Evolutionary conservation across 2,329 filamentous ascomycete genomes (phyloP).

Genomic region (Byssothecium circinans): DNA sequence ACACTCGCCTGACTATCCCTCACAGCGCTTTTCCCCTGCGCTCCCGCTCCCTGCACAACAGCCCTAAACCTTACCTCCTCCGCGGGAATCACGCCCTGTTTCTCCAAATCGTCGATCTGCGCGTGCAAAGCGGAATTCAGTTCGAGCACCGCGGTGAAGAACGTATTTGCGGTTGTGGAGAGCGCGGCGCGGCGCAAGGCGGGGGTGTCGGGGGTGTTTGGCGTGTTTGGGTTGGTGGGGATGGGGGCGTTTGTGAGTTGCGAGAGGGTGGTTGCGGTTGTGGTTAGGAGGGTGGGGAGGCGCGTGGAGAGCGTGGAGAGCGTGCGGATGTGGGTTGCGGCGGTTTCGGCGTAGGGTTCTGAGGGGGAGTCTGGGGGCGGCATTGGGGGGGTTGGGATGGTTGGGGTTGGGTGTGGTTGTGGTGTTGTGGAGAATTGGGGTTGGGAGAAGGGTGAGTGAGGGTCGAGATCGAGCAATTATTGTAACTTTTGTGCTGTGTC

Average conservation of each 20-base stretch:
- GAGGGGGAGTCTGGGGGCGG: constrained; percentile 11
- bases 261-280: constrained; percentile 79
- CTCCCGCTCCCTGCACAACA: background rate
- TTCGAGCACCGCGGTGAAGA: constrained; percentile 69
- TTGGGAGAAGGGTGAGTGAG: too few relatives aligned
- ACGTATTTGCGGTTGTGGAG: constrained; percentile 62
- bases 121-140: constrained; percentile 28
- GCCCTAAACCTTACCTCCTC: constrained; percentile 23
- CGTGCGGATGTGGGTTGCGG: constrained; percentile 36
- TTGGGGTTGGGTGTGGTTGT: background rate
- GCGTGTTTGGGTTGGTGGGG: constrained; percentile 47
- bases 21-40: constrained; percentile 7
- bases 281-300: constrained; percentile 62
- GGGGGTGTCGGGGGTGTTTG: constrained; percentile 36
- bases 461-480: too few relatives aligned
- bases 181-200: constrained; percentile 46
- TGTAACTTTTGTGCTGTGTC: too few relatives aligned
- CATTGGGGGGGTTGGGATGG: constrained; percentile 8
- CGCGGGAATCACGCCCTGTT: constrained; percentile 35
- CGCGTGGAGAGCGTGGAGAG: constrained; percentile 33
- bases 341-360: constrained; percentile 32
- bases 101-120: constrained; percentile 35
- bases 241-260: constrained; percentile 54
- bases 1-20: constrained; percentile 30
- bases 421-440: background rate